Evolutionary conservation across 768 basidiomycete species (phyloP).

Genomic region (Lactarius sanguifluus): DNA sequence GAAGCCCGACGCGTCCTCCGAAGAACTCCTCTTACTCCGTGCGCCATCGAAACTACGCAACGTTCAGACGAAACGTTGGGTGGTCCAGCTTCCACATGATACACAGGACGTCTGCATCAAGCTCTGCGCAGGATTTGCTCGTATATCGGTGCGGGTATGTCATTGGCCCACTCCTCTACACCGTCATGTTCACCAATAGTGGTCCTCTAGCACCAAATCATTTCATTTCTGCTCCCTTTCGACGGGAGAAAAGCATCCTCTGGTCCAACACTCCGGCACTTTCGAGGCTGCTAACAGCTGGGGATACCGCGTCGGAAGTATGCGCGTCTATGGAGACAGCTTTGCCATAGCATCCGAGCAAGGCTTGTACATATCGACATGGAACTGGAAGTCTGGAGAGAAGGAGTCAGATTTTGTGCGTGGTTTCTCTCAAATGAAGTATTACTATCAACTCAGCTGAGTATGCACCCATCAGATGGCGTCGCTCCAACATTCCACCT

Average conservation of each 20-base stretch:
- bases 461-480: slow-evolving; percentile 9
- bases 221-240: slow-evolving; percentile 11
- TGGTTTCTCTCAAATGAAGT: background rate
- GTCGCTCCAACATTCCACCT: slow-evolving; percentile 5
- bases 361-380: slow-evolving; percentile 19
- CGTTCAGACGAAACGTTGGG: slow-evolving; percentile 12
- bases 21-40: slow-evolving; percentile 16
- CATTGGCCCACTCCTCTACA: background rate
- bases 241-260: background rate
- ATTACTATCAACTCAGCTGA: background rate
- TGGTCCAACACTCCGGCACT: slow-evolving; percentile 1
- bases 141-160: slow-evolving; percentile 12
- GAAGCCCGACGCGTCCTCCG: background rate
- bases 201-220: slow-evolving; percentile 2
- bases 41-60: slow-evolving; percentile 16
- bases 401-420: slow-evolving; percentile 18
- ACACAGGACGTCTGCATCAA: slow-evolving; percentile 7
- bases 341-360: slow-evolving; percentile 16
- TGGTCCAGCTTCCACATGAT: background rate
- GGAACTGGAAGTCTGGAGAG: slow-evolving; percentile 19
- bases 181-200: background rate
- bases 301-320: slow-evolving; percentile 17
- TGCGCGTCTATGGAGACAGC: slow-evolving; percentile 9
- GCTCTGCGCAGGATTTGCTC: slow-evolving; percentile 13
- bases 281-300: slow-evolving; percentile 7